Percentiles rank a stretch among this genome's conserved stretches.
These are phyloP conservation scores for Hypomontagnella submonticulosa DNA, from an alignment of 495 filamentous ascomycete species.

Conservation along the genomic window DNA sequence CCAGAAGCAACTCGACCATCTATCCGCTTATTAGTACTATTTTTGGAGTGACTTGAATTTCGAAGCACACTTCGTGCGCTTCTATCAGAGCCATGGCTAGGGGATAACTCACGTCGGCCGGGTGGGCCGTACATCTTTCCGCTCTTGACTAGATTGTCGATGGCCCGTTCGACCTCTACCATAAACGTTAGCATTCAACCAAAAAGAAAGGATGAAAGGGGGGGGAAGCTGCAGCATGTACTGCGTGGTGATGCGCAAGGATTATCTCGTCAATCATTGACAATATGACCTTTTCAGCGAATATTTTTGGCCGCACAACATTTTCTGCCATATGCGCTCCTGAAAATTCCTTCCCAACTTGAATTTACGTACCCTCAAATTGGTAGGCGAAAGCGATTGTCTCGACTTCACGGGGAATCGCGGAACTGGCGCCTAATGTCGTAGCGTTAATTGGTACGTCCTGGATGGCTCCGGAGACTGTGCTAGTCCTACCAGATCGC, in stretches of 20 bases:
- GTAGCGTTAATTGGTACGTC: slow-evolving; percentile 50
- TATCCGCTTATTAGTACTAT: slow-evolving; percentile 41
- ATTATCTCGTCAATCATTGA: slow-evolving; percentile 2
- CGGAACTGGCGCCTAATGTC: slow-evolving; percentile 77
- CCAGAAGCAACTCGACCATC: slow-evolving; percentile 57
- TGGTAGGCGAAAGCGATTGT: slow-evolving; percentile 84
- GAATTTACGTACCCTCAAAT: slow-evolving; percentile 81
- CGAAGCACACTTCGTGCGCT: slow-evolving; percentile 10
- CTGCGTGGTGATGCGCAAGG: slow-evolving; percentile 5
- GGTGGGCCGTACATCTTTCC: slow-evolving; percentile 85
- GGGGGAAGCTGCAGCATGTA: not conserved
- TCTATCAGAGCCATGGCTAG: slow-evolving; percentile 22
- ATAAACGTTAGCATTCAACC: slow-evolving; percentile 37
- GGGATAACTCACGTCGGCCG: slow-evolving; percentile 84
- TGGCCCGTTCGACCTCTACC: slow-evolving; percentile 92
- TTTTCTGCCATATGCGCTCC: not conserved
- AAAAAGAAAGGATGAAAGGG: too few relatives aligned
- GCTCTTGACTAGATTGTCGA: slow-evolving; percentile 95
- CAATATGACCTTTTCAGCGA: not conserved
- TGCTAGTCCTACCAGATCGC: slow-evolving; percentile 74
- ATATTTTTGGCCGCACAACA: slow-evolving; percentile 14
- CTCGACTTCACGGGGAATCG: slow-evolving; percentile 77
- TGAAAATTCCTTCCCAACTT: not conserved
- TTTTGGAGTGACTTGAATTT: slow-evolving; percentile 14
- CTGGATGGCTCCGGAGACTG: slow-evolving; percentile 26